phyloP scores from a whole-genome alignment of 352 stramenopile species.

The Blastocystis sp. region DNA sequence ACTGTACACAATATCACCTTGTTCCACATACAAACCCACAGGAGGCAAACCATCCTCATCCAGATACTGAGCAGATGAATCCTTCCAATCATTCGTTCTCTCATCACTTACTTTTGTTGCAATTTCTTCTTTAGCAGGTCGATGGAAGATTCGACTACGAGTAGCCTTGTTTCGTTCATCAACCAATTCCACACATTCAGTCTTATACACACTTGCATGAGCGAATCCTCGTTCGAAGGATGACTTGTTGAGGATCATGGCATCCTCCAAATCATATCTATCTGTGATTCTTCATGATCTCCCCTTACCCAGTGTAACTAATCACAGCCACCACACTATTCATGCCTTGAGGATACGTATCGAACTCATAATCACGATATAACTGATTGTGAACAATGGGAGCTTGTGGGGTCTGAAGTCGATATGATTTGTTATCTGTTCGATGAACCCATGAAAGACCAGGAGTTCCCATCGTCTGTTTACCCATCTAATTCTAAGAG shows the following conservation, averaged over 20 bases:
- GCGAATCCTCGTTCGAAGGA: constrained; percentile 94
- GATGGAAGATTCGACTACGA: constrained; percentile 65
- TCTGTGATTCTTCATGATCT: constrained; percentile 68
- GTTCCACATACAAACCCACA: constrained; percentile 84
- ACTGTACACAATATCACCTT: constrained; percentile 88
- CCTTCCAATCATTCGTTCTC: not conserved
- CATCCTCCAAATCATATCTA: constrained; percentile 91
- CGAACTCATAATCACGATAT: constrained; percentile 90
- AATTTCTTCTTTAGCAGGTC: constrained; percentile 2
- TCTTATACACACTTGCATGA: constrained; percentile 96
- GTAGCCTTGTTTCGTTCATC: constrained; percentile 69
- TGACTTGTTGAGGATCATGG: constrained; percentile 99
- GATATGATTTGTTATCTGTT: constrained; percentile 98
- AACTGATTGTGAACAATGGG: constrained; percentile 92
- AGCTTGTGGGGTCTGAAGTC: constrained; percentile 92
- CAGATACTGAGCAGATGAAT: constrained; percentile 67
- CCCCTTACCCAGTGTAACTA: constrained; percentile 86
- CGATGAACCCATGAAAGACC: constrained; percentile 88
- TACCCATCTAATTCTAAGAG: constrained; percentile 99
- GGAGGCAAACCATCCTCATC: constrained; percentile 90
- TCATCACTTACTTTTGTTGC: not conserved
- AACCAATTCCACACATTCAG: constrained; percentile 82
- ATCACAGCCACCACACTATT: constrained; percentile 99
- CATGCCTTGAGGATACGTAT: constrained; percentile 94
- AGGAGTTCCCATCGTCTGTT: constrained; percentile 98